phyloP scores from a whole-genome alignment of 1,284 basidiomycete genomes.

The Cutaneotrichosporon daszewskae region DNA sequence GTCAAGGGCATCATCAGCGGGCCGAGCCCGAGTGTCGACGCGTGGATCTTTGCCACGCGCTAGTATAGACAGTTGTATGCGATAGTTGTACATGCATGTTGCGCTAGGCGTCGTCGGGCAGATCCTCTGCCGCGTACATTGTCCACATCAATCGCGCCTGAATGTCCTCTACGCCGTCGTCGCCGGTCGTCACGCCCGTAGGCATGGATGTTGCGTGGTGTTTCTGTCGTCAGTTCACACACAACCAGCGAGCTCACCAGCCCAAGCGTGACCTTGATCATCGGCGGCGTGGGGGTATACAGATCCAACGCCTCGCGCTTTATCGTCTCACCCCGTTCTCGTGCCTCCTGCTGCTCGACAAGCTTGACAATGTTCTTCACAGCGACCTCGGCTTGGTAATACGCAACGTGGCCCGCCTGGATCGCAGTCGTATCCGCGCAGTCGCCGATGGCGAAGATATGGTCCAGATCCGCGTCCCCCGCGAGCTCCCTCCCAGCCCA shows the following conservation, averaged over 20 bases:
- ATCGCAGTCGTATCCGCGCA: constrained; percentile 49
- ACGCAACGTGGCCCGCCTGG: constrained; percentile 63
- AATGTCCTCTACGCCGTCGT: constrained; percentile 52
- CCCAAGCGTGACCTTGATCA: constrained; percentile 67
- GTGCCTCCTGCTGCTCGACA: constrained; percentile 22
- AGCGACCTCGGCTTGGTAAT: constrained; percentile 53
- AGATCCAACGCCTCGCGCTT: constrained; percentile 49
- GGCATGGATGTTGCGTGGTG: constrained; percentile 52
- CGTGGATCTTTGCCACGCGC: neutral
- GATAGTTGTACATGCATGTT: no score
- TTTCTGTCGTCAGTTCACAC: constrained; percentile 12
- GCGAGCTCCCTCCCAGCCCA: neutral
- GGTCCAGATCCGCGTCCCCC: constrained; percentile 20
- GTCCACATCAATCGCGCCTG: constrained; percentile 52
- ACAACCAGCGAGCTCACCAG: constrained; percentile 25
- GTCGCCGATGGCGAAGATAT: constrained; percentile 49
- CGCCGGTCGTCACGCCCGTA: constrained; percentile 50
- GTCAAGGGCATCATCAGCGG: neutral
- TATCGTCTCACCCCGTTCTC: constrained; percentile 8
- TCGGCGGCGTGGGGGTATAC: constrained; percentile 57
- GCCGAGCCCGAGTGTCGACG: neutral
- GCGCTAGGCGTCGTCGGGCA: constrained; percentile 11
- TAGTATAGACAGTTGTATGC: no score
- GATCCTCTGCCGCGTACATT: constrained; percentile 5
- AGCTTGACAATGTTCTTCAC: constrained; percentile 47